phyloP scores from a whole-genome alignment of 2,329 filamentous ascomycete genomes.

The Pezicula neosporulosa region DNA sequence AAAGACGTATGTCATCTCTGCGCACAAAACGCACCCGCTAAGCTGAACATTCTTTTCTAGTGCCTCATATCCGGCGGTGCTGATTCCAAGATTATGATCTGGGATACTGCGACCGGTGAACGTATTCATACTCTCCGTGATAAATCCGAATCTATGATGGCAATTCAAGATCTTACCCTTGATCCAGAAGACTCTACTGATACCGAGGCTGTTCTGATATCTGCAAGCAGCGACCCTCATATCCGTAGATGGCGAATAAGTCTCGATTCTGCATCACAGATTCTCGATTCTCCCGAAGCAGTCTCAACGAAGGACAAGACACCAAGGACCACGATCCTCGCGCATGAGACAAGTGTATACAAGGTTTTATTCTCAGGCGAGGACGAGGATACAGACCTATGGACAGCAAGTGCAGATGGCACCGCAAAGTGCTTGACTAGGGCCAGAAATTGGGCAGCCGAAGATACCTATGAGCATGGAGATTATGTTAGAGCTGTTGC shows the following conservation, averaged over 20 bases:
- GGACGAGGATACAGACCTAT: slow-evolving; percentile 63
- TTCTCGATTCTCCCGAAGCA: slow-evolving; percentile 38
- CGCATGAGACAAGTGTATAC: slow-evolving; percentile 91
- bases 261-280: slow-evolving; percentile 48
- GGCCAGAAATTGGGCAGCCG: slow-evolving; percentile 62
- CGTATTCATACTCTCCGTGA: slow-evolving; percentile 77
- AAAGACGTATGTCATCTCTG: slow-evolving; percentile 42
- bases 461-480: slow-evolving; percentile 74
- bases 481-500: slow-evolving; percentile 87
- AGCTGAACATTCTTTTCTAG: slow-evolving; percentile 12
- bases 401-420: slow-evolving; percentile 92
- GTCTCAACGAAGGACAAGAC: slow-evolving; percentile 13
- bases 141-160: slow-evolving; percentile 65
- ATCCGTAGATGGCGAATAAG: slow-evolving; percentile 75
- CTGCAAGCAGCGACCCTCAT: slow-evolving; percentile 75
- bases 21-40: not conserved
- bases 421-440: slow-evolving; percentile 77
- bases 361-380: slow-evolving; percentile 69
- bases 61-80: slow-evolving; percentile 70
- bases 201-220: slow-evolving; percentile 60
- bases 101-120: slow-evolving; percentile 67
- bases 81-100: slow-evolving; percentile 79
- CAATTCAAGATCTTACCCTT: slow-evolving; percentile 73
- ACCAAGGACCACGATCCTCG: slow-evolving; percentile 56
- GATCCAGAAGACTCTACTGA: slow-evolving; percentile 60